phyloP scores from a whole-genome alignment of 805 yeast species.

The Yarrowia deformans region DNA sequence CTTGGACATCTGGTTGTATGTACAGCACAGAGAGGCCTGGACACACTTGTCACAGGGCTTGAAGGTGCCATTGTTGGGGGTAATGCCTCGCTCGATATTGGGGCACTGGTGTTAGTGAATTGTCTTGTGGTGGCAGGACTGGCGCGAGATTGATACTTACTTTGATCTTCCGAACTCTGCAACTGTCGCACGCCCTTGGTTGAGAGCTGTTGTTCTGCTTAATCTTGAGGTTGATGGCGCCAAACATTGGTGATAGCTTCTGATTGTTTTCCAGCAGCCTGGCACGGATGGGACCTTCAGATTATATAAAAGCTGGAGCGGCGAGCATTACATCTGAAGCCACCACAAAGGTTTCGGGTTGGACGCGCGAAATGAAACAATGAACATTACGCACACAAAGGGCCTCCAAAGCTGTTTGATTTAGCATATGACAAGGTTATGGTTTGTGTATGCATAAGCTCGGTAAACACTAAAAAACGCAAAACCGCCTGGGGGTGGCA shows the following conservation, averaged over 20 bases:
- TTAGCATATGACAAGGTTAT: constrained; percentile 18
- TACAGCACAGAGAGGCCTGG: constrained; percentile 28
- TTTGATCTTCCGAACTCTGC: constrained; percentile 38
- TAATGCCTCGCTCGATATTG: constrained; percentile 30
- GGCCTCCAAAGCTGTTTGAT: constrained; percentile 21
- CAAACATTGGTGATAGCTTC: constrained; percentile 25
- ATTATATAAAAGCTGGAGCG: constrained; percentile 35
- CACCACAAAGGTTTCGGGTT: constrained; percentile 34
- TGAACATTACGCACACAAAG: constrained; percentile 20
- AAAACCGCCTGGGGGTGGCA: not conserved
- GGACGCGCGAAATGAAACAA: constrained; percentile 34
- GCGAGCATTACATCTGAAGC: constrained; percentile 33
- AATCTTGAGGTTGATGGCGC: constrained; percentile 36
- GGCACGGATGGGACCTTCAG: constrained; percentile 7
- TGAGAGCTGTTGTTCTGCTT: constrained; percentile 26
- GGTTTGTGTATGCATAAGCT: not conserved
- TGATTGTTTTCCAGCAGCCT: not conserved
- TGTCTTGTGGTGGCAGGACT: too few relatives aligned
- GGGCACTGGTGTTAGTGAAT: constrained; percentile 22
- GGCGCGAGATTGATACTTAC: constrained; percentile 2
- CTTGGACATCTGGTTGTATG: constrained; percentile 35
- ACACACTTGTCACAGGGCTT: constrained; percentile 33
- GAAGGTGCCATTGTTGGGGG: constrained; percentile 26
- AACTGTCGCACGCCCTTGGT: constrained; percentile 26
- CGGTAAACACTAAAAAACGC: not conserved